phyloP scores from a whole-genome alignment of 2,329 filamentous ascomycete genomes.

The Colletotrichum plurivorum region DNA sequence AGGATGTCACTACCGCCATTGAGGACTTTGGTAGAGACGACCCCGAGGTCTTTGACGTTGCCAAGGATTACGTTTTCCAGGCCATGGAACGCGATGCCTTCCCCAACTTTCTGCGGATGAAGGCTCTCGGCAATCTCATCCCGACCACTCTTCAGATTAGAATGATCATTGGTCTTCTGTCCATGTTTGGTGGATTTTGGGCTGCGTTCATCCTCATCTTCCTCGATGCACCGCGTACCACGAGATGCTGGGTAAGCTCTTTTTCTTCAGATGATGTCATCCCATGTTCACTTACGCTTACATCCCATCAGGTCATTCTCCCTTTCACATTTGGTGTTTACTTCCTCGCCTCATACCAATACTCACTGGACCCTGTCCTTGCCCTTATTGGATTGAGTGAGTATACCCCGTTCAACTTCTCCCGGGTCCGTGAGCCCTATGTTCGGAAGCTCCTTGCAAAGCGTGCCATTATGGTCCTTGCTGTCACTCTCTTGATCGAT shows the following conservation, averaged over 20 bases:
- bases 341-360: conserved; percentile 91
- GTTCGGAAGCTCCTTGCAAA: conserved; percentile 88
- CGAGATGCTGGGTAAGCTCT: conserved; percentile 84
- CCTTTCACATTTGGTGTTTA: conserved; percentile 95
- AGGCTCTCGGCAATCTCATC: conserved; percentile 95
- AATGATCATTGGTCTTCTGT: conserved; percentile 85
- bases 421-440: conserved; percentile 89
- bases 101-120: conserved; percentile 93
- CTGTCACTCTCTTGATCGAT: conserved; percentile 82
- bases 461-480: conserved; percentile 84
- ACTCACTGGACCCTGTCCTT: conserved; percentile 92
- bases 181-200: conserved; percentile 96
- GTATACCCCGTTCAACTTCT: conserved; percentile 95
- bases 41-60: conserved; percentile 95
- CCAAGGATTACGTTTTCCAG: conserved; percentile 99
- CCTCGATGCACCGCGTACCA: conserved; percentile 80
- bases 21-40: conserved; percentile 94
- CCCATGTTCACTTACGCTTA: conserved; percentile 29
- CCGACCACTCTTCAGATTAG: conserved; percentile 90
- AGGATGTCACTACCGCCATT: conserved; percentile 88
- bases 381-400: conserved; percentile 93
- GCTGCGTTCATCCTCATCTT: conserved; percentile 94
- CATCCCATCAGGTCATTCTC: conserved; percentile 71
- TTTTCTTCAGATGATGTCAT: neutral
- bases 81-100: conserved; percentile 99